These are phyloP conservation scores for Mycosphaerella arachidis DNA, from an alignment of 2,329 filamentous ascomycete genomes.

Conservation along the genomic window DNA sequence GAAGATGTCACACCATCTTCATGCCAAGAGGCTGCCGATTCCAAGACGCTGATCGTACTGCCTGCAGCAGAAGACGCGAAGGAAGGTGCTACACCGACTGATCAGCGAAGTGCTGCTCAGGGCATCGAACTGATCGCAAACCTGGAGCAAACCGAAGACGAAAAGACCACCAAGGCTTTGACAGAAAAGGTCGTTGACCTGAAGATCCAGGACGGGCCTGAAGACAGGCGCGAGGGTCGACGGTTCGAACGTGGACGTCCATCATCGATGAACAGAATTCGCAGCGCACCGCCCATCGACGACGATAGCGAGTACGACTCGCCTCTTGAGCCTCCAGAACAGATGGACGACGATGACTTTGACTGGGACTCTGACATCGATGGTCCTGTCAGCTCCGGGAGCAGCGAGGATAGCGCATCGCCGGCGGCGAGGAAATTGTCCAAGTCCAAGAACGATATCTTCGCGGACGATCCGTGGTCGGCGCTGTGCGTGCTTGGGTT, in stretches of 20 bases:
- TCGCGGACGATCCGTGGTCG: conserved; percentile 54
- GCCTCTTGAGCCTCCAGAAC: conserved; percentile 18
- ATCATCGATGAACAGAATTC: neutral
- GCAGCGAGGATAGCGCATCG: conserved; percentile 5
- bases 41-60: neutral
- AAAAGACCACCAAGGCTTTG: neutral
- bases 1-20: neutral
- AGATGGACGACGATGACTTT: conserved; percentile 31
- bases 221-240: neutral
- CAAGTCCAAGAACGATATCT: conserved; percentile 37
- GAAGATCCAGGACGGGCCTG: neutral
- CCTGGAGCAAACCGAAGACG: neutral
- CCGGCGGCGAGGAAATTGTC: conserved; percentile 1
- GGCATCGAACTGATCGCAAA: neutral
- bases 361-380: conserved; percentile 33
- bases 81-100: neutral
- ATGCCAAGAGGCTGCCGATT: neutral
- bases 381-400: conserved; percentile 14
- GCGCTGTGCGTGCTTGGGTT: conserved; percentile 58
- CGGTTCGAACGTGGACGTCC: neutral
- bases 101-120: neutral
- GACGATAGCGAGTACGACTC: conserved; percentile 19
- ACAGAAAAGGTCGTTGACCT: neutral
- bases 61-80: neutral
- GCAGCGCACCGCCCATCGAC: neutral